Evolutionary conservation across 2,329 filamentous ascomycete genomes (phyloP), one percentile per base, ranked within the genome.

Genomic region (Penicillium frequentans): DNA sequence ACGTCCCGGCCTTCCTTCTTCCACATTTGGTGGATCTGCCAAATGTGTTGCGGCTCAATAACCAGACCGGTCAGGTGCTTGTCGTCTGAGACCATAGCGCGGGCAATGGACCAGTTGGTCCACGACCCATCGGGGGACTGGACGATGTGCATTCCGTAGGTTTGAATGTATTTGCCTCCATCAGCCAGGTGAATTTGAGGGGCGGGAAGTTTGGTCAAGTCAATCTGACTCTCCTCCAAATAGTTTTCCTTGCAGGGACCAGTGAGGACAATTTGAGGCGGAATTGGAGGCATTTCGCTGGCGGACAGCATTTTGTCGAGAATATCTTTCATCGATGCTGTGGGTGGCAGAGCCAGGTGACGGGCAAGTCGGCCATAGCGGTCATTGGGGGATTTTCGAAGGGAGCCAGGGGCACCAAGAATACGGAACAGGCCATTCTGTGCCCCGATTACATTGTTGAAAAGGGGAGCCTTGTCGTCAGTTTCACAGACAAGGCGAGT

Each of bases 101-200:
- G 68, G 1, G 70, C 66, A 52, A 73, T 74, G 6, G 71, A 73
- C 70, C 70, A 74, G 46, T 74, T 74, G 7, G 77, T 80, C 81
- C 81, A 83, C 11, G 66, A 68, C 2, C 71, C 73, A 56, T 79
- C 76, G 0, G 81, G 79, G 0, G 75, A 71, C 57, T 78, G 76
- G 0, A 82, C 62, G 10, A 82, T 65, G 49, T 82, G 75, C 67
- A 83, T 79, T 2, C 81, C 81, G 52, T 77, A 80, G 0, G 80
- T 83, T 57, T 82, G 79, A 23, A 83, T 65, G 55, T 82, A 83
- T 52, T 77, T 79, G 0, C 81, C 81, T 0, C 81, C 80, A 54
- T 83, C 81, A 0, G 66, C 62, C 56, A 77, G 54, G 63, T 82
- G 78, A 0, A 82, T 66, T 13, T 73, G 49, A 0, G 80, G 81